These are phyloP conservation scores for Cutaneotrichosporon cutaneum DNA, from an alignment of 1,284 basidiomycete genomes.

Conservation along the genomic window DNA sequence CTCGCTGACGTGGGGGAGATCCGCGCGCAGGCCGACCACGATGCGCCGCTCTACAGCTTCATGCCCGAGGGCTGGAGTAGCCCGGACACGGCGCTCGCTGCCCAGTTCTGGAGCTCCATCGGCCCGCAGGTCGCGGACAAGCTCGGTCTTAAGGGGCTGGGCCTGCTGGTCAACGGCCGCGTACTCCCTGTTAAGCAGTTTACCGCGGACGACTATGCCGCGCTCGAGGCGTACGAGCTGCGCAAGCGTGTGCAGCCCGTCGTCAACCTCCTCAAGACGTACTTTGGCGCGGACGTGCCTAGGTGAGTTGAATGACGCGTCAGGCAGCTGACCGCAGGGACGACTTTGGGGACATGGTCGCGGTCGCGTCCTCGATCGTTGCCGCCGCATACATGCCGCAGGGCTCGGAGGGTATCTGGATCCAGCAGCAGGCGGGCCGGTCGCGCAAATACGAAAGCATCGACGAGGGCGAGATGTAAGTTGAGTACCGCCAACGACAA, in stretches of 20 bases:
- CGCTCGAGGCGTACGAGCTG: constrained; percentile 69
- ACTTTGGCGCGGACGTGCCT: constrained; percentile 57
- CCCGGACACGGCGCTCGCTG: constrained; percentile 35
- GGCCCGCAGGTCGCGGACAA: constrained; percentile 29
- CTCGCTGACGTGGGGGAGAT: constrained; percentile 26
- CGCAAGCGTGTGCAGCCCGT: constrained; percentile 68
- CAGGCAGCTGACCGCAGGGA: constrained; percentile 51
- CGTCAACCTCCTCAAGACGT: constrained; percentile 61
- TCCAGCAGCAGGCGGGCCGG: constrained; percentile 57
- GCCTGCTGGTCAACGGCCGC: constrained; percentile 74
- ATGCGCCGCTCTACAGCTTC: constrained; percentile 22
- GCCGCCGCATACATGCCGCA: constrained; percentile 64
- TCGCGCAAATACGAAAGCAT: constrained; percentile 62
- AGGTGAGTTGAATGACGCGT: constrained; percentile 45
- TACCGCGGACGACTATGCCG: constrained; percentile 63
- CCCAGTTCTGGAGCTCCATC: constrained; percentile 42
- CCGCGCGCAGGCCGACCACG: constrained; percentile 1
- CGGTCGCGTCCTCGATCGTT: constrained; percentile 68
- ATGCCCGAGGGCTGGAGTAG: constrained; percentile 28
- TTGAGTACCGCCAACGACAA: constrained; percentile 15
- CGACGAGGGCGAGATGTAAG: constrained; percentile 65
- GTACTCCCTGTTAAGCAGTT: constrained; percentile 65
- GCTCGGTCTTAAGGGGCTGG: constrained; percentile 61
- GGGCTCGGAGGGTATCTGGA: constrained; percentile 70
- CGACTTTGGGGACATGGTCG: constrained; percentile 62